Evolutionary conservation across 129 eudicot species (phyloP), one percentile per base, ranked within the genome.

Genomic region (Chrysanthemum seticuspe): DNA sequence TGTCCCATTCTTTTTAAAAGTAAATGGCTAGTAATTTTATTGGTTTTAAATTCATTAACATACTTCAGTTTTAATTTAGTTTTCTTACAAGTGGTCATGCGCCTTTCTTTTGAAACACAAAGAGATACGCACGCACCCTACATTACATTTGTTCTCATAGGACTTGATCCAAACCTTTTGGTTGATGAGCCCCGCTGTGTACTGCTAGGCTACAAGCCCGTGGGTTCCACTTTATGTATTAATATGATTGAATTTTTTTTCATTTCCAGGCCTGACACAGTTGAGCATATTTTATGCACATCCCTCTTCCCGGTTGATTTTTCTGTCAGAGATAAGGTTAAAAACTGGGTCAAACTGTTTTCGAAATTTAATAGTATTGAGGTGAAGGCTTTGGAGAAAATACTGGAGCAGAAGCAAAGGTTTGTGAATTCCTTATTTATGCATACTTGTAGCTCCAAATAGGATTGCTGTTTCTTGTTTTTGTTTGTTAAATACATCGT

Each of bases 371-470:
- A 94, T 85, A 83, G 83, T 82, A 84, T 85, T 40, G 99, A 94
- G 83, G 87, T 88, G 53, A 90, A 86, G 70, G 99, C 93, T 79
- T 87, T 94, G 50, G 94, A 94, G 79, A 90, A 88, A 82, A 81
- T 94, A 70, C 83, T 94, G 65, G 96, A 90, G 79, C 91, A 90
- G 81, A 88, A 91, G 68, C 91, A 88, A 80, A 94, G 99, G 99
- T 94, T 72, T 54, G 87, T 69, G 76, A 57, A 64, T 70, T 54
- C 75, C n/a, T 45, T 55, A 57, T 60, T 57, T n/a, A 14, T 75
- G 60, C 68, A 51, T 50, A 63, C 71, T 34, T 62, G 36, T 62
- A 62, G 65, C 67, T 72, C 74, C 59, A 56, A 49, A 47, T 14
- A 54, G 53, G 64, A 65, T 54, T 56, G 3, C 25, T 65, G 54